Percentiles rank a stretch among this genome's conserved stretches.
These are phyloP conservation scores for Diplodia mutila DNA, from an alignment of 2,329 filamentous ascomycete species.

Conservation along the genomic window DNA sequence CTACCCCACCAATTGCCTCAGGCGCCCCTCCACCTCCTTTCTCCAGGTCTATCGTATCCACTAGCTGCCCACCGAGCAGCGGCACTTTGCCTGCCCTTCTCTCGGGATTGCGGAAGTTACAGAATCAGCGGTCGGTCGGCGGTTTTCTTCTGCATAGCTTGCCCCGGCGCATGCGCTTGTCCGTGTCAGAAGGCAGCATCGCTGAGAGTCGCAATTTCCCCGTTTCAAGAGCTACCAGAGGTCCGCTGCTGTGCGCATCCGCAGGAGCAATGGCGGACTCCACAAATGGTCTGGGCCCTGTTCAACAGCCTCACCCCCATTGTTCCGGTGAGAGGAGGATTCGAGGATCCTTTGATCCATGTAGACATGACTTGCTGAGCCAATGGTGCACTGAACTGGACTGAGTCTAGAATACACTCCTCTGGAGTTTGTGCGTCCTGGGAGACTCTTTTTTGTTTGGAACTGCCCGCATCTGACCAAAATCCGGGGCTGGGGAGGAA, in stretches of 20 bases:
- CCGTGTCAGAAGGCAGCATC: neutral
- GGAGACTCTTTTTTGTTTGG: neutral
- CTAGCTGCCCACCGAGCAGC: neutral
- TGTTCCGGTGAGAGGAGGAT: neutral
- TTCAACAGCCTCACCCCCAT: neutral
- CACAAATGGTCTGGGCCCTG: neutral
- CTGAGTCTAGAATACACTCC: neutral
- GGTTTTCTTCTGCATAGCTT: neutral
- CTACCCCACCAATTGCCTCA: slow-evolving; percentile 17
- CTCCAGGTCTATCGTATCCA: slow-evolving; percentile 5
- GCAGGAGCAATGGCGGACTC: neutral
- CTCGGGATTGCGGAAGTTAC: slow-evolving; percentile 6
- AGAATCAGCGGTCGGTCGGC: neutral
- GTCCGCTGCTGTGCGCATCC: neutral
- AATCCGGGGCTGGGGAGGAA: neutral
- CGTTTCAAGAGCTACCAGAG: neutral
- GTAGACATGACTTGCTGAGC: neutral
- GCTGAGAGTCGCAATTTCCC: slow-evolving; percentile 4
- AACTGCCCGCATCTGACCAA: neutral
- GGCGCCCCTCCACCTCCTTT: slow-evolving; percentile 4
- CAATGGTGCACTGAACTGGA: neutral
- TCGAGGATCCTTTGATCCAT: neutral
- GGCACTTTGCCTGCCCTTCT: slow-evolving; percentile 10
- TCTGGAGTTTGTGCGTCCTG: neutral
- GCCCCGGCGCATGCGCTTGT: slow-evolving; percentile 1